Evolutionary conservation across 371 early-diverging fungal species (phyloP).

Genomic region (Chytridiales sp.): DNA sequence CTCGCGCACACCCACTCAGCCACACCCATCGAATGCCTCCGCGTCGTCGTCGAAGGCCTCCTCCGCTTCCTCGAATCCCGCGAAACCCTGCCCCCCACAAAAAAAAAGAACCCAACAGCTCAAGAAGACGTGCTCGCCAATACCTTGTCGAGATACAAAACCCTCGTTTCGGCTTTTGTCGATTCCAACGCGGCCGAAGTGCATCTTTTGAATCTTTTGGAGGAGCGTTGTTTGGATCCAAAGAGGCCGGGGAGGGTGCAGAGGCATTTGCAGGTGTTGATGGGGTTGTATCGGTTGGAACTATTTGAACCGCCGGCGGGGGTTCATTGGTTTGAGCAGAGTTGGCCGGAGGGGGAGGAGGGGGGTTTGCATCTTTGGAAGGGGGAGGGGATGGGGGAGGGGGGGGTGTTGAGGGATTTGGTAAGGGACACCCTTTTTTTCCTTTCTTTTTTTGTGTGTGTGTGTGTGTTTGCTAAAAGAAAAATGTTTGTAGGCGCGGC

Average conservation of each 20-base stretch:
- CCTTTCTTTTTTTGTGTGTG: background rate
- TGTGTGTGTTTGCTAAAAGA: background rate
- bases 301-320: conserved; percentile 7
- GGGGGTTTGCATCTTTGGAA: background rate
- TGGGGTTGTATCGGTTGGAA: conserved; percentile 13
- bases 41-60: conserved; percentile 3
- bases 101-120: background rate
- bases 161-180: conserved; percentile 10
- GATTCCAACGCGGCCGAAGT: conserved; percentile 9
- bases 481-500: background rate
- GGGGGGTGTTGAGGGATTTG: background rate
- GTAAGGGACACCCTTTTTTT: background rate
- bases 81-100: background rate
- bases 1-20: background rate
- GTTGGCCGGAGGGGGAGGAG: too few relatives aligned
- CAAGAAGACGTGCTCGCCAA: background rate
- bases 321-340: conserved; percentile 10
- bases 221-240: background rate
- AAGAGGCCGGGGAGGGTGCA: background rate
- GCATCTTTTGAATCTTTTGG: background rate
- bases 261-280: background rate
- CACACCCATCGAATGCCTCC: background rate
- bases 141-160: conserved; percentile 9
- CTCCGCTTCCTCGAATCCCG: conserved; percentile 6
- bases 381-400: background rate